Percentiles rank a stretch among this genome's conserved stretches.
Conservation (phyloP, 2,329 filamentous ascomycete species). For the Fusarium falciforme region DNA sequence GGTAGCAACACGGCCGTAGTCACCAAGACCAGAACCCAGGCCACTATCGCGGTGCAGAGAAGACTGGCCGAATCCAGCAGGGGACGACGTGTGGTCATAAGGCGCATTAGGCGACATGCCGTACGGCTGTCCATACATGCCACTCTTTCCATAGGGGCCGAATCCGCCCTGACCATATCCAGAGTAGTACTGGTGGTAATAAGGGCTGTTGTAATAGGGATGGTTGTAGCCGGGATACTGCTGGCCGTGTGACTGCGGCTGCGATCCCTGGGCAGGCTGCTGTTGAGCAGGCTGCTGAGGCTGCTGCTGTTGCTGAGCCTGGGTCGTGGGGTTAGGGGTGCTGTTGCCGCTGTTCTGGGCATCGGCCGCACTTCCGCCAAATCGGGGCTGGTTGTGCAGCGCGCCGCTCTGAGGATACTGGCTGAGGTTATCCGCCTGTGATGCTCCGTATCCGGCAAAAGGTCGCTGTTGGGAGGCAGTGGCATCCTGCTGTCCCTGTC, state of each 20-base stretch:
- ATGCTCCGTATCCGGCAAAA: conserved; percentile 79
- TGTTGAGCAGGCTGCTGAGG: conserved; percentile 61
- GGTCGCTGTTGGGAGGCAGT: conserved; percentile 77
- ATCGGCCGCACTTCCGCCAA: conserved; percentile 69
- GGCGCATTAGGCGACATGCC: conserved; percentile 67
- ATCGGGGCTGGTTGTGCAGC: conserved; percentile 67
- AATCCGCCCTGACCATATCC: conserved; percentile 65
- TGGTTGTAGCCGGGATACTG: conserved; percentile 66
- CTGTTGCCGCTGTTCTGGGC: conserved; percentile 88
- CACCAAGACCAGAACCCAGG: conserved; percentile 63
- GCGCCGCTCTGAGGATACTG: conserved; percentile 79
- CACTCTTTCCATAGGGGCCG: conserved; percentile 66
- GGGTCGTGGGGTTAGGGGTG: conserved; percentile 83
- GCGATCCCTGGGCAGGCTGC: conserved; percentile 55
- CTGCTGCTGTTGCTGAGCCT: conserved; percentile 60
- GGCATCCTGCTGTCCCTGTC: conserved; percentile 80
- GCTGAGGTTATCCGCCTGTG: conserved; percentile 72
- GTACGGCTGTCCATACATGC: conserved; percentile 67
- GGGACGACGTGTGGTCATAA: conserved; percentile 66
- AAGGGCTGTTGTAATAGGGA: conserved; percentile 71
- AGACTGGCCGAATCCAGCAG: conserved; percentile 66
- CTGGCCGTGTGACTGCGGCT: conserved; percentile 59
- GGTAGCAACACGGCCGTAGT: conserved; percentile 64
- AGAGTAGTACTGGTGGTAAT: conserved; percentile 71
- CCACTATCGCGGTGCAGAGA: conserved; percentile 64